phyloP scores from a whole-genome alignment of 139 green algal species.

The Prasinococcaceae sp. region DNA sequence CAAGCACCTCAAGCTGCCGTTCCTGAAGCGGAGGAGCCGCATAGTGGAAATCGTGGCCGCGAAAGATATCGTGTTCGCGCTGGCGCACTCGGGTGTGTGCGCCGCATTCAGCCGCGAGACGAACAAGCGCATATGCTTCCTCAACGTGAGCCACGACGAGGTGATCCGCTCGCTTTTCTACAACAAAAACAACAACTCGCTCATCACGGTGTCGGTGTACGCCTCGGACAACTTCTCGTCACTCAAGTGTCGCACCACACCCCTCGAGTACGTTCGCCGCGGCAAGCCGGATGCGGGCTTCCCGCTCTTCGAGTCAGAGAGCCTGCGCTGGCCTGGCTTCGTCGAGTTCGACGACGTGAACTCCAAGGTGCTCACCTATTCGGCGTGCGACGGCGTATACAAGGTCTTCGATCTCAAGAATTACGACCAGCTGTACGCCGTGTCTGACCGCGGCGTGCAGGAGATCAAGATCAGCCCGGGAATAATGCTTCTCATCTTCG shows the following conservation, averaged over 20 bases:
- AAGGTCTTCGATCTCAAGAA: conserved; percentile 35
- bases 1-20: conserved; percentile 21
- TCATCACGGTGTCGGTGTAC: conserved; percentile 32
- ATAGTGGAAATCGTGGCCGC: conserved; percentile 35
- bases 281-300: conserved; percentile 26
- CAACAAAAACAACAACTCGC: conserved; percentile 32
- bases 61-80: conserved; percentile 28
- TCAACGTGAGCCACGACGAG: conserved; percentile 28
- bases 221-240: conserved; percentile 22
- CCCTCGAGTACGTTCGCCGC: conserved; percentile 30
- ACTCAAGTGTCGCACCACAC: conserved; percentile 24
- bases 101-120: conserved; percentile 27
- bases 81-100: conserved; percentile 32
- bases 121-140: conserved; percentile 25
- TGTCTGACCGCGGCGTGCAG: conserved; percentile 19
- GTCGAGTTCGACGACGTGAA: conserved; percentile 49
- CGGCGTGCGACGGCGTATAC: conserved; percentile 28
- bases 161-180: conserved; percentile 31
- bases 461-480: conserved; percentile 39
- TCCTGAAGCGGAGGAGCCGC: conserved; percentile 30
- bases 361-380: conserved; percentile 34
- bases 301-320: conserved; percentile 33
- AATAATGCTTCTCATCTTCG: conserved; percentile 37
- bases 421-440: conserved; percentile 27
- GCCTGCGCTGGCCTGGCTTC: conserved; percentile 35